phyloP scores from a whole-genome alignment of 441 rosid genomes.

The Jatropha multifida region DNA sequence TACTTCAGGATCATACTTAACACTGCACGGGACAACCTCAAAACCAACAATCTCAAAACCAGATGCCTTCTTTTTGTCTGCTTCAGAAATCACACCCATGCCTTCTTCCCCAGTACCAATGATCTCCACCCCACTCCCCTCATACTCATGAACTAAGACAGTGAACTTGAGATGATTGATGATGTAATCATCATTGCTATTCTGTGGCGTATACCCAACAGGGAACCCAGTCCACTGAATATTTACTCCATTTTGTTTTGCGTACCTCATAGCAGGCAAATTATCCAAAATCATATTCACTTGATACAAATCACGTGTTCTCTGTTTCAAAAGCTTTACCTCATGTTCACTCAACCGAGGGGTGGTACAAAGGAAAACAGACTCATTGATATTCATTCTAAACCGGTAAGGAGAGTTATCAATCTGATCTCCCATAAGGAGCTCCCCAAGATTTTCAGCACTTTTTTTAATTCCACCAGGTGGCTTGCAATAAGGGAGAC shows the following conservation, averaged over 20 bases:
- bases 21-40: slow-evolving; percentile 90
- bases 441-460: slow-evolving; percentile 96
- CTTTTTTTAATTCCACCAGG: slow-evolving; percentile 67
- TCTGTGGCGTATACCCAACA: slow-evolving; percentile 71
- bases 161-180: slow-evolving; percentile 89
- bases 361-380: slow-evolving; percentile 75
- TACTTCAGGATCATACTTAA: slow-evolving; percentile 51
- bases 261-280: slow-evolving; percentile 83
- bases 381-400: slow-evolving; percentile 70
- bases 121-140: slow-evolving; percentile 77
- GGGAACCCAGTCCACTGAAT: slow-evolving; percentile 98
- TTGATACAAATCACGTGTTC: slow-evolving; percentile 83
- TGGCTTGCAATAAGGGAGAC: slow-evolving; percentile 83
- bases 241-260: slow-evolving; percentile 65
- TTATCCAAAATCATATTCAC: slow-evolving; percentile 93
- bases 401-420: slow-evolving; percentile 90
- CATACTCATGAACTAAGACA: slow-evolving; percentile 88
- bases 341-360: slow-evolving; percentile 55
- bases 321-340: slow-evolving; percentile 89
- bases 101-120: slow-evolving; percentile 98
- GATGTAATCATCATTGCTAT: slow-evolving; percentile 78
- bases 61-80: slow-evolving; percentile 66
- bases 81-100: slow-evolving; percentile 77
- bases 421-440: slow-evolving; percentile 97
- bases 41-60: slow-evolving; percentile 94